phyloP scores from a whole-genome alignment of 1,139 yeast species.

The Yamadazyma epiphylla region DNA sequence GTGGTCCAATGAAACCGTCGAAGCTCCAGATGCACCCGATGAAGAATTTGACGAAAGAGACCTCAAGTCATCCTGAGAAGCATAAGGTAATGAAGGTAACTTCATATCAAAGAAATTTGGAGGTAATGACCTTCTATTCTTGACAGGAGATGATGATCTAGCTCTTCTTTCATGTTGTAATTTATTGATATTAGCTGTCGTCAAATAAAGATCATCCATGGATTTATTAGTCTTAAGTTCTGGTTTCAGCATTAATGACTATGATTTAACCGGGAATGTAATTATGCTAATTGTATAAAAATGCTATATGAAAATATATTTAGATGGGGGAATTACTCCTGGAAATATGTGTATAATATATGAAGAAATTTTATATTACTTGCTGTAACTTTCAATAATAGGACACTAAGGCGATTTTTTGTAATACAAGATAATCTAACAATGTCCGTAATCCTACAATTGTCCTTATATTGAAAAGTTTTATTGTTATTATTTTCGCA shows the following conservation, averaged over 20 bases:
- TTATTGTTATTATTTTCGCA: no score
- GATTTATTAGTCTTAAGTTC: background rate
- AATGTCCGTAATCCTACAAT: no score
- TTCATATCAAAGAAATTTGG: conserved; percentile 20
- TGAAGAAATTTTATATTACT: no score
- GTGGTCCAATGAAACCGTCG: conserved; percentile 17
- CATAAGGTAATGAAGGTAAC: conserved; percentile 20
- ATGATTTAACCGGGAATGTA: no score
- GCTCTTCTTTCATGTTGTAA: conserved; percentile 19
- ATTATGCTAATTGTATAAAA: no score
- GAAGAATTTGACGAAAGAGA: conserved; percentile 13
- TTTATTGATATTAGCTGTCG: background rate
- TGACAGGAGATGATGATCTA: conserved; percentile 29
- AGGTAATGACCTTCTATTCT: conserved; percentile 23
- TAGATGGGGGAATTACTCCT: no score
- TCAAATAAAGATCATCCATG: conserved; percentile 18
- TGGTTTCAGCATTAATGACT: background rate
- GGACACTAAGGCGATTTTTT: no score
- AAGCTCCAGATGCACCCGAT: conserved; percentile 4
- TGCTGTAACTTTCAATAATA: no score
- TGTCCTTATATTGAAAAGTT: no score
- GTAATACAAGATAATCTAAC: no score
- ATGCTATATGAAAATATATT: no score
- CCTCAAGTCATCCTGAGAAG: conserved; percentile 12
- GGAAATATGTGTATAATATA: no score